Base-by-base conservation (phyloP, 306 rosid species). In the Luffa aegyptiaca region DNA sequence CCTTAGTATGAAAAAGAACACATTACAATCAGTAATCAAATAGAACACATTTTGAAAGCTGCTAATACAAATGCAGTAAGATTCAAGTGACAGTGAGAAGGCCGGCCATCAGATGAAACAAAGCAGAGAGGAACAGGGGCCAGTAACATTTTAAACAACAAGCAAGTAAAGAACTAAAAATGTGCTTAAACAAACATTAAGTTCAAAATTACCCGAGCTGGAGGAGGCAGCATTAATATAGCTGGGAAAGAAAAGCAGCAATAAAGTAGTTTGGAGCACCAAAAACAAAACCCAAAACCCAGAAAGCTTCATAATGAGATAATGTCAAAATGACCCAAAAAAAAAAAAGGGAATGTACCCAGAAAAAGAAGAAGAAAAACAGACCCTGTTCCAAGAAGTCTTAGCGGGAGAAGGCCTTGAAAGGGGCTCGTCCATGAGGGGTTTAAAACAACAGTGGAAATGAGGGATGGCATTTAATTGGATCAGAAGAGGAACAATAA, bases 271-370 rank as follows among this genome's bases (percentile, higher is more conserved):
- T 33, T 71, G 62, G 37, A 51, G 76, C 63, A 68, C 53, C 74
- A 91, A 78, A 58, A 90, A 64, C 76, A 89, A 71, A 82, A 79
- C 84, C 86, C 84, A 87, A 26, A 84, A 64, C 31, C 82, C 84
- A 82, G 92, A 88, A 87, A 80, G 66, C 88, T 90, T 92, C 98
- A 90, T 93, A 42, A 69, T 44, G 75, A 0, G 44, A 46, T 79
- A 69, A 56, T 82, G 79, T 52, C 62, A 21, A 61, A 61, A 18
- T 26, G 31, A 5, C 6, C 75, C 8, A 26, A 31, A 55, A n/a
- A 57, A n/a, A 57, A 69, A 69, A 69, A 17, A 0, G 69, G 9
- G 52, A 41, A 41, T 39, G 33, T 8, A 42, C 52, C 17, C 17
- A 68, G 52, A 41, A 41, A 68, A n/a, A 68, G 0, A 4, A 42